Evolutionary conservation across 2,329 filamentous ascomycete genomes (phyloP).

Genomic region (Stemphylium vesicarium): DNA sequence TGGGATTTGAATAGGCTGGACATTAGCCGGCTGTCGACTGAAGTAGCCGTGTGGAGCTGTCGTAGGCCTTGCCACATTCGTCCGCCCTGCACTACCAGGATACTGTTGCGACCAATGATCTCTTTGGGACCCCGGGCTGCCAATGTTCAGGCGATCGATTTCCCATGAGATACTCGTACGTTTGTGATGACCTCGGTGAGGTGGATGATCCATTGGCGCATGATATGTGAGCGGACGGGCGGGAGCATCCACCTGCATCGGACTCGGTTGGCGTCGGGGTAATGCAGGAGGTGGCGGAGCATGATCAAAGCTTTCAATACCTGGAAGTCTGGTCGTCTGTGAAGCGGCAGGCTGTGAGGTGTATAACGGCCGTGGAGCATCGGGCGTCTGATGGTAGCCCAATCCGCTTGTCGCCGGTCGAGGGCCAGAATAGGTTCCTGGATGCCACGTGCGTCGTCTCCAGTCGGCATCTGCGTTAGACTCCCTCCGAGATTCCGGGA

Average conservation of each 20-base stretch:
- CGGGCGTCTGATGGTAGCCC: conserved; percentile 75
- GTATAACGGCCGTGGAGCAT: conserved; percentile 64
- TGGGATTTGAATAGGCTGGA: conserved; percentile 35
- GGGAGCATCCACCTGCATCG: conserved; percentile 75
- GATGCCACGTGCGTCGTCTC: conserved; percentile 89
- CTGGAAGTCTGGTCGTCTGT: conserved; percentile 75
- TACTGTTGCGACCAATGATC: conserved; percentile 44
- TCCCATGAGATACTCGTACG: conserved; percentile 63
- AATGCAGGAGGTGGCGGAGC: conserved; percentile 68
- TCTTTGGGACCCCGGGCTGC: conserved; percentile 50
- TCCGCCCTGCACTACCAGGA: conserved; percentile 30
- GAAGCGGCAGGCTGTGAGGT: conserved; percentile 60
- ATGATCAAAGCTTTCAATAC: conserved; percentile 90
- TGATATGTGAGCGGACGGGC: conserved; percentile 51
- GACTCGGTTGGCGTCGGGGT: conserved; percentile 70
- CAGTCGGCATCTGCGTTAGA: conserved; percentile 77
- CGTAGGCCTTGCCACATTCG: conserved; percentile 35
- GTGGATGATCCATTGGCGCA: conserved; percentile 35
- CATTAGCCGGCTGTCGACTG: conserved; percentile 26
- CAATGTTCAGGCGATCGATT: conserved; percentile 70
- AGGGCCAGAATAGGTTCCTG: conserved; percentile 68
- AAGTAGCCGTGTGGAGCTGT: conserved; percentile 49
- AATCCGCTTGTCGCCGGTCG: conserved; percentile 74
- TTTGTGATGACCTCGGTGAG: conserved; percentile 37
- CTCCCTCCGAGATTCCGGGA: conserved; percentile 69